A percentile compares a stretch with the other conserved stretches of the same genome.
Evolutionary conservation across 192 early-diverging fungal genomes (phyloP).

Genomic region (Backusella luteola): DNA sequence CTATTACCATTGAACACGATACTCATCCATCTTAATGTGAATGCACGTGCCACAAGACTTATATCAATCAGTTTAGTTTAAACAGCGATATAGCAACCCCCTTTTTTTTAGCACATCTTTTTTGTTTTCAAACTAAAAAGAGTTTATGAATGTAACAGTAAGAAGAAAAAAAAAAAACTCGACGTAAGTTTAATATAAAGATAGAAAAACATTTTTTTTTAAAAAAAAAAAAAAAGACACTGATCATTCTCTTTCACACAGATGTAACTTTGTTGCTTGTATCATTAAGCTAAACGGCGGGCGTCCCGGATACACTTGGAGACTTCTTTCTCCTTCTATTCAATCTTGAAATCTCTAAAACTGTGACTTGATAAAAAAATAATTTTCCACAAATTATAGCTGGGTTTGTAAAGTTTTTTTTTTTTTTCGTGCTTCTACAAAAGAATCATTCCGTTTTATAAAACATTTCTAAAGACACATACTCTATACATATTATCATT

Average conservation of each 20-base stretch:
- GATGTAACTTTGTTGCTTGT: not conserved
- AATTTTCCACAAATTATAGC: not conserved
- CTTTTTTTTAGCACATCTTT: not conserved
- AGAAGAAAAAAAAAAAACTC: not conserved
- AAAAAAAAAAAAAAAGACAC: not conserved
- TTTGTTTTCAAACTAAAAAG: not conserved
- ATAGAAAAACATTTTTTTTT: not conserved
- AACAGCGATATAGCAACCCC: not conserved
- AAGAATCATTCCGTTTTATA: not conserved
- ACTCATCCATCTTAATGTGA: conserved; percentile 4
- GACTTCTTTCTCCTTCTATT: not conserved
- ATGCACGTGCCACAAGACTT: conserved; percentile 3
- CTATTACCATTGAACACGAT: conserved; percentile 9
- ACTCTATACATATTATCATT: not conserved
- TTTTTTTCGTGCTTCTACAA: not conserved
- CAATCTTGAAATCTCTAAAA: not conserved
- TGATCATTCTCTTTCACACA: not conserved
- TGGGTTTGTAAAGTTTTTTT: not conserved
- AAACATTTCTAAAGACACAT: not conserved
- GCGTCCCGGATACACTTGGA: not conserved
- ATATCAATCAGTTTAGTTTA: not conserved
- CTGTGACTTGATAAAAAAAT: not conserved
- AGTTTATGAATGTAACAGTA: not conserved
- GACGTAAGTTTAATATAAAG: not conserved
- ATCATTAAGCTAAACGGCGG: not conserved